Evolutionary conservation across 306 rosid species (phyloP), one percentile per base, ranked within the genome.

Genomic region (Prunus kanzakura): DNA sequence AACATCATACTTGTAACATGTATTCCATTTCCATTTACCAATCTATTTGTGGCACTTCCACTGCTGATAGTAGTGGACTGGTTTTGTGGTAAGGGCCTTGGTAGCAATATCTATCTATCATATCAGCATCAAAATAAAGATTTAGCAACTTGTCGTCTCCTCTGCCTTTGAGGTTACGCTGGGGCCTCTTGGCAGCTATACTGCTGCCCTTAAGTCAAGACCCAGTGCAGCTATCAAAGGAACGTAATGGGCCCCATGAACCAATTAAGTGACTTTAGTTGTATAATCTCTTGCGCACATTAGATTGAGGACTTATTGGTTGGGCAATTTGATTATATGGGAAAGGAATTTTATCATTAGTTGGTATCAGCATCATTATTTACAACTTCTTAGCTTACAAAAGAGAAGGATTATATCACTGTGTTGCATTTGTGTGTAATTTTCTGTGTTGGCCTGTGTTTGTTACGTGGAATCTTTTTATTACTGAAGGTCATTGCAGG

Each of bases 171-270:
- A 14, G 63, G 35, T 71, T 32, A 64, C 7, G 46, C 41, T 20
- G 19, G 64, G 58, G 69, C 75, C 67, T 81, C 75, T 38, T 72
- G 45, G 22, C 57, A 45, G 74, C 43, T 64, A 61, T 58, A 35
- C n/a, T 27, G 46, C 49, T 23, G 74, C 66, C 51, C 15, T 19
- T 25, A 25, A 25, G 27, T 25, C 45, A 25, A 64, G 74, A 56
- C 64, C 78, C 11, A 55, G 63, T 16, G 23, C 29, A 69, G 20
- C 45, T 63, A 2, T 38, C 25, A 1, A 43, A 81, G 55, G 61
- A 81, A 45, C 63, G 7, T 18, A 64, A 60, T 8, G 54, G 69
- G 30, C 27, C 27, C 22, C 58, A 27, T 62, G 45, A 15, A 61
- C 30, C 43, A 45, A 19, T 71, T 38, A 57, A 29, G 60, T 20